These are phyloP conservation scores for Thozetella sp. DNA, from an alignment of 495 filamentous ascomycete species.

Conservation along the genomic window DNA sequence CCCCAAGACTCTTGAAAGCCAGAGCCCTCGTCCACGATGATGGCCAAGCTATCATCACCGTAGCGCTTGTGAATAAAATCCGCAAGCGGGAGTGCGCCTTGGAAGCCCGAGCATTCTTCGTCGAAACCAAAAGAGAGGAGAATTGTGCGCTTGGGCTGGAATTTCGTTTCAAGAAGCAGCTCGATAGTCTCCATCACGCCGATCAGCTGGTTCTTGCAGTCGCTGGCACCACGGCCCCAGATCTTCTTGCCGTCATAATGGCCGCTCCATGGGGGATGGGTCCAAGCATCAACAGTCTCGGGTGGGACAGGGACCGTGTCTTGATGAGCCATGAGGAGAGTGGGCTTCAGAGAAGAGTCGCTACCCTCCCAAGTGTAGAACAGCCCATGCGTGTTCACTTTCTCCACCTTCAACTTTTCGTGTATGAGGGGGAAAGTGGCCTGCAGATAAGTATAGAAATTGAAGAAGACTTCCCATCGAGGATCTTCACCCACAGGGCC, in stretches of 20 bases:
- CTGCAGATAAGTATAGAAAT: constrained; percentile 50
- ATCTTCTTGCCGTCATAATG: constrained; percentile 68
- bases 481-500: constrained; percentile 56
- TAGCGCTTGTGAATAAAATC: constrained; percentile 54
- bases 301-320: constrained; percentile 71
- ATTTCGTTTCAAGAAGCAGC: constrained; percentile 60
- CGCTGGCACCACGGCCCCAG: constrained; percentile 71
- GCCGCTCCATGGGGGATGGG: constrained; percentile 66
- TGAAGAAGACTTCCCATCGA: constrained; percentile 58
- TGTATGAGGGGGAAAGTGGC: constrained; percentile 52
- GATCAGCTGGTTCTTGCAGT: constrained; percentile 76
- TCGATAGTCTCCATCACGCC: constrained; percentile 66
- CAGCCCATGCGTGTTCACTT: constrained; percentile 70
- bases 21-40: constrained; percentile 71
- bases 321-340: constrained; percentile 75
- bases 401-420: constrained; percentile 47
- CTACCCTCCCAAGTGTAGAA: constrained; percentile 68
- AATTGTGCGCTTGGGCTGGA: constrained; percentile 60
- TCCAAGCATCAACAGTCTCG: constrained; percentile 62
- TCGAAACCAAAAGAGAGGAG: constrained; percentile 73
- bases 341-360: constrained; percentile 58
- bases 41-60: constrained; percentile 63
- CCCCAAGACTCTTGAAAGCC: constrained; percentile 48
- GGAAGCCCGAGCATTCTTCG: constrained; percentile 65
- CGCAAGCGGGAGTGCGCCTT: constrained; percentile 60